These are phyloP conservation scores for Iris macrosiphon DNA, from an alignment of 106 monocot species.

Conservation along the genomic window DNA sequence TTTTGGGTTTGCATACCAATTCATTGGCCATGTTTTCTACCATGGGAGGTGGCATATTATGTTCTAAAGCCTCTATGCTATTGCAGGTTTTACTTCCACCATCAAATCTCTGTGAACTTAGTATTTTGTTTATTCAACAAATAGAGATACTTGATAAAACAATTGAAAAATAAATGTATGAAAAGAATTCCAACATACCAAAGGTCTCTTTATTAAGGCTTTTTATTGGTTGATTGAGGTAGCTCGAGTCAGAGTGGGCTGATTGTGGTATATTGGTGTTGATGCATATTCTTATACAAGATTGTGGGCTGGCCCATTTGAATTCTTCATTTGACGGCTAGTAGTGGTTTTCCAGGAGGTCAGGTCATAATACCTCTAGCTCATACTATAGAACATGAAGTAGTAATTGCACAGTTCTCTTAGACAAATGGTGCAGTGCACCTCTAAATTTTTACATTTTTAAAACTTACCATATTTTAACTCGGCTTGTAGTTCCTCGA, in stretches of 20 bases:
- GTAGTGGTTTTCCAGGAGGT: constrained; percentile 39
- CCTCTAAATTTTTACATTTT: neutral
- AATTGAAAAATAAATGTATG: no score
- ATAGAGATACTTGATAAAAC: no score
- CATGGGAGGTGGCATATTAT: constrained; percentile 42
- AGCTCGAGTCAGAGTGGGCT: constrained; percentile 86
- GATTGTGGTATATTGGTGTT: constrained; percentile 60
- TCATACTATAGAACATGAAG: constrained; percentile 77
- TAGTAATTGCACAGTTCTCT: constrained; percentile 20
- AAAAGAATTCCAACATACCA: no score
- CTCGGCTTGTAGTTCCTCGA: constrained; percentile 49
- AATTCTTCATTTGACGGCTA: constrained; percentile 36
- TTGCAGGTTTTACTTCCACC: constrained; percentile 64
- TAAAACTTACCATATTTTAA: neutral
- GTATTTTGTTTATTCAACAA: no score
- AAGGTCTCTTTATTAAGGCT: no score
- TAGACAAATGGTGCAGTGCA: neutral
- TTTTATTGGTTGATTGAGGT: no score
- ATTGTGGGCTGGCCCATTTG: constrained; percentile 51
- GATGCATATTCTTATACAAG: constrained; percentile 72
- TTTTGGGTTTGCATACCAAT: constrained; percentile 34
- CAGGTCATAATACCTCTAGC: constrained; percentile 74
- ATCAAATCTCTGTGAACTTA: no score
- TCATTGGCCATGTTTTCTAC: constrained; percentile 24
- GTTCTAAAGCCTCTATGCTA: constrained; percentile 76